Base-by-base conservation (phyloP, 2,329 filamentous ascomycete genomes). In the Cordyceps fumosorosea region DNA sequence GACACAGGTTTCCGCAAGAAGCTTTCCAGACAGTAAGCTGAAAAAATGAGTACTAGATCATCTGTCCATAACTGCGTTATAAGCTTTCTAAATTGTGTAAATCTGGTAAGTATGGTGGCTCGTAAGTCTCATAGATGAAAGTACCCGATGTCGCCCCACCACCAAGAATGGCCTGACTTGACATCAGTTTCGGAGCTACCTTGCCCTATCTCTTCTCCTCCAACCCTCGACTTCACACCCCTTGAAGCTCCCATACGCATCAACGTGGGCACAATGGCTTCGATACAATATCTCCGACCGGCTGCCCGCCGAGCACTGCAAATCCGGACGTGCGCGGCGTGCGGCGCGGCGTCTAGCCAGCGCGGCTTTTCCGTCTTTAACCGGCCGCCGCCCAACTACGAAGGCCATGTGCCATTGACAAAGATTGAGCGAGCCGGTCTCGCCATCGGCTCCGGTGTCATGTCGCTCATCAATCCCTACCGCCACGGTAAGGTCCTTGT, bases 401-500 rank as follows among this genome's bases (percentile, higher is more conserved):
- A 90, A 1, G 91, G 92, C 75, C 95, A 99, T 84, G 86, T 98
- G 37, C 95, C 93, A 42, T 84, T 99, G 61, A 96, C 89, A 8
- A 76, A 77, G 48, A 70, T 91, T 62, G 95, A 98, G 77, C 88
- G 90, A 61, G 82, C 85, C 64, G 86, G 86, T 20, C 81, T 99
- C 54, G 84, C 85, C 52, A 71, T 88, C 55, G 86, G 86, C 29
- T 86, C 86, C 8, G 84, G 86, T 50, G 72, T 89, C 58, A 79
- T 82, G 69, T 85, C 85, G 40, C 78, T 89, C 56, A 68, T 91
- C 3, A 86, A 97, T 69, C 93, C 93, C 1, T 85, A 90, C 70
- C 85, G 95, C 69, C 91, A 86, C 73, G 90, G 90, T 89, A 79
- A 56, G n/a, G 18, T 10, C 10, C 18, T 8, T 3, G 1, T 22